Percentiles rank a stretch among this genome's conserved stretches.
Evolutionary conservation across 768 basidiomycete genomes (phyloP).

Genomic region (Lactarius akahatsu): DNA sequence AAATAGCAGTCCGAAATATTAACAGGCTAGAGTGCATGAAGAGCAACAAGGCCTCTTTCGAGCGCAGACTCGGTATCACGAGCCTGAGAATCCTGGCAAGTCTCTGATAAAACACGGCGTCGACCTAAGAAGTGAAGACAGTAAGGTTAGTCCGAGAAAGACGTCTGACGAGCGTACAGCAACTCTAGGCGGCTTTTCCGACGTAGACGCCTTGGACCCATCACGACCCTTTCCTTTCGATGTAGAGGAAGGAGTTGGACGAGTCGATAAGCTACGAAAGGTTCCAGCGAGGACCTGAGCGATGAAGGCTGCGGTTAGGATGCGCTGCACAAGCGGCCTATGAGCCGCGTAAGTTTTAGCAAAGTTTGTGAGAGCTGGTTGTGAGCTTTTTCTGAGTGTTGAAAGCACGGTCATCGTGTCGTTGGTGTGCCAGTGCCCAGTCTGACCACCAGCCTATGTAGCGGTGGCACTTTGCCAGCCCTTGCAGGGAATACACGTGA

Average conservation of each 20-base stretch:
- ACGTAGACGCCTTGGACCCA: constrained; percentile 35
- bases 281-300: constrained; percentile 67
- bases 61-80: constrained; percentile 80
- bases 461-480: too few relatives aligned
- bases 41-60: constrained; percentile 85
- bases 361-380: constrained; percentile 43
- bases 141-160: not conserved
- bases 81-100: constrained; percentile 77
- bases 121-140: constrained; percentile 55
- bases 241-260: constrained; percentile 36
- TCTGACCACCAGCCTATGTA: not conserved
- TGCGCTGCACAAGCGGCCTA: constrained; percentile 69
- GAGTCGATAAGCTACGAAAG: constrained; percentile 54
- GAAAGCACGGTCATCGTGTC: constrained; percentile 36
- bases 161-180: constrained; percentile 51
- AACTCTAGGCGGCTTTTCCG: constrained; percentile 56
- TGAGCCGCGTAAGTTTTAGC: constrained; percentile 57
- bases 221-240: constrained; percentile 40
- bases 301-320: constrained; percentile 67
- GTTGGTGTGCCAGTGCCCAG: not conserved
- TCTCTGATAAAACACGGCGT: constrained; percentile 85
- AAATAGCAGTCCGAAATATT: constrained; percentile 86
- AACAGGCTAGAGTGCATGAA: constrained; percentile 87
- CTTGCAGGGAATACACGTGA: not conserved
- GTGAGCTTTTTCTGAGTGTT: constrained; percentile 35